Base-by-base conservation (phyloP, 2,329 filamentous ascomycete species). In the Triangularia verruculosa region DNA sequence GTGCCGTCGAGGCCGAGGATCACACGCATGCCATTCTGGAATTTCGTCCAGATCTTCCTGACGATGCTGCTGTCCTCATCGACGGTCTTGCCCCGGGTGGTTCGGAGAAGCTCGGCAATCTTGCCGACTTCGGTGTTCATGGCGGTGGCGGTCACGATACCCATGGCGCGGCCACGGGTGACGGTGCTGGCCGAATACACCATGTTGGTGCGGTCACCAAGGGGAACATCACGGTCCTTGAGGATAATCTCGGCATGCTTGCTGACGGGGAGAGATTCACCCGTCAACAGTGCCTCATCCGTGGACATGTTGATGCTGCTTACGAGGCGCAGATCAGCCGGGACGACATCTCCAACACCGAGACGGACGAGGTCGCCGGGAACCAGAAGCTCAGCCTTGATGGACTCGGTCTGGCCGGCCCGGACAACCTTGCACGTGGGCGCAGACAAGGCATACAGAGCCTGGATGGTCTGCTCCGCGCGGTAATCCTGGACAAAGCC, bases 201-300 rank as follows among this genome's bases (percentile, higher is more conserved):
- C 74, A 91, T 84, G 73, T 92, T 92, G 70, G 84, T 80, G 22
- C 89, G 85, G 73, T 92, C 89, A 61, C 88, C 89, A 63, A 89
- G 83, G 20, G 87, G 83, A 64, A 88, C 81, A 34, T 84, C 79
- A 43, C 74, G 71, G 63, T 83, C 79, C 51, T 80, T 66, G 55
- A 68, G 77, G 59, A 88, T 81, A 55, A 86, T 76, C 34, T 86
- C 80, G n/a, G 85, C 78, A 70, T 85, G 80, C 78, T 92, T 89
- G 79, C 80, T 84, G 61, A 89, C 87, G 64, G 89, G 86, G 6
- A 89, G 75, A 34, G 89, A 90, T 77, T 92, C 89, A 66, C 89
- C 89, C 13, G 89, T 92, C 43, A 92, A 82, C 64, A 90, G 82
- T 12, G 89, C 88, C 75, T 92, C 89, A 66, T 96, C 91, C 67